Conservation (phyloP, 2,329 filamentous ascomycete genomes). For the Stachybotrys echinatus region DNA sequence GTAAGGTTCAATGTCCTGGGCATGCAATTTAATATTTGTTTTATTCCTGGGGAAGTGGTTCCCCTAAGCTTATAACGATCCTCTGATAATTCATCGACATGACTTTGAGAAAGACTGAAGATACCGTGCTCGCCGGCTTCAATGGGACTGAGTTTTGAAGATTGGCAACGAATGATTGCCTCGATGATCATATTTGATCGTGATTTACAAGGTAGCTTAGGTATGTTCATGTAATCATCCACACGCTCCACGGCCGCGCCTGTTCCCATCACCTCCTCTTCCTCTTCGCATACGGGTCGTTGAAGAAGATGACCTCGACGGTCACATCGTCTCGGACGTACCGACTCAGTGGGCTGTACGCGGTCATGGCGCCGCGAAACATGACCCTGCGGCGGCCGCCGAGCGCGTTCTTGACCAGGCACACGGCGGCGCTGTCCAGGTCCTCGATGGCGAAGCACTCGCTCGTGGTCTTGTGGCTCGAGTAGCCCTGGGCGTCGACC, state of each 20-base stretch:
- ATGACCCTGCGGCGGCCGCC: conserved; percentile 71
- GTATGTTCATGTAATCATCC: too few species aligned
- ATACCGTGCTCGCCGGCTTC: too few species aligned
- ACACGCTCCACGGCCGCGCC: not conserved
- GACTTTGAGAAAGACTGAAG: too few species aligned
- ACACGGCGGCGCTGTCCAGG: conserved; percentile 69
- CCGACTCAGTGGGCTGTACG: conserved; percentile 65
- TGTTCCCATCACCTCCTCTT: not conserved
- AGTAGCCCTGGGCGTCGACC: conserved; percentile 12
- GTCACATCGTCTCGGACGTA: conserved; percentile 68
- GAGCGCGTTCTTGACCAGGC: conserved; percentile 74
- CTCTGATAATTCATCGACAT: too few species aligned
- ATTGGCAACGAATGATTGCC: too few species aligned
- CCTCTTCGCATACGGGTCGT: not conserved
- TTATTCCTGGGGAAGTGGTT: too few species aligned
- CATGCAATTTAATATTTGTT: too few species aligned
- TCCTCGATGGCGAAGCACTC: conserved; percentile 71
- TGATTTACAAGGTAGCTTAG: too few species aligned
- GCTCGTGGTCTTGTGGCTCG: conserved; percentile 17
- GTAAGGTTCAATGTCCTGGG: too few species aligned
- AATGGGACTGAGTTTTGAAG: too few species aligned
- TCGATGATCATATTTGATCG: too few species aligned
- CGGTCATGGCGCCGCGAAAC: conserved; percentile 66
- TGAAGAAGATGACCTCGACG: conserved; percentile 72
- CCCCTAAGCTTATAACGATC: too few species aligned